These are phyloP conservation scores for Cutaneotrichosporon cavernicola DNA, from an alignment of 1,284 basidiomycete species.

Conservation along the genomic window DNA sequence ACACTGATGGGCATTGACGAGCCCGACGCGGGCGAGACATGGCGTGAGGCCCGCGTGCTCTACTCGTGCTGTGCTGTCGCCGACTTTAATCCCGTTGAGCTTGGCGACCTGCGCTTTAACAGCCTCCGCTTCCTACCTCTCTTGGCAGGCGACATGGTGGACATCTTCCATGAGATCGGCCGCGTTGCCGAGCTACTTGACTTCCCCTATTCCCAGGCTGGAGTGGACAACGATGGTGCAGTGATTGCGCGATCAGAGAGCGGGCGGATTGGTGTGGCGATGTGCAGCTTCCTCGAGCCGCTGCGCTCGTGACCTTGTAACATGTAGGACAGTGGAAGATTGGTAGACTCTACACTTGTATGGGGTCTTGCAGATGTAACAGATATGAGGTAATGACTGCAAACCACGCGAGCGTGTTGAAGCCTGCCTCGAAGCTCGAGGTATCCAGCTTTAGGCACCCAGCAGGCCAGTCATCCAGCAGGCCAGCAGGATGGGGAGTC, in stretches of 20 bases:
- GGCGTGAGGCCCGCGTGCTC: slow-evolving; percentile 41
- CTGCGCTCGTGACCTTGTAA: slow-evolving; percentile 16
- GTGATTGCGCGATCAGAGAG: slow-evolving; percentile 43
- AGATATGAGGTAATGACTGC: not conserved
- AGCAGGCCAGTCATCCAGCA: too few species aligned
- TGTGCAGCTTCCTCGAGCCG: slow-evolving; percentile 53
- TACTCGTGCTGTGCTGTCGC: slow-evolving; percentile 52
- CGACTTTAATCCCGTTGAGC: slow-evolving; percentile 39
- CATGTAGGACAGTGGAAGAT: slow-evolving; percentile 1
- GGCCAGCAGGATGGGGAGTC: too few species aligned
- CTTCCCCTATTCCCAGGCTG: slow-evolving; percentile 51
- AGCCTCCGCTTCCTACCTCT: slow-evolving; percentile 47
- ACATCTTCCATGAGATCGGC: slow-evolving; percentile 52
- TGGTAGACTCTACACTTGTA: not conserved
- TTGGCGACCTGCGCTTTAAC: slow-evolving; percentile 41
- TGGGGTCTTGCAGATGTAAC: not conserved
- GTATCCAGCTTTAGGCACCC: too few species aligned
- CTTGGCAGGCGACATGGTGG: slow-evolving; percentile 45
- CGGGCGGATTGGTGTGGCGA: slow-evolving; percentile 49
- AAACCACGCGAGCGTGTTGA: too few species aligned
- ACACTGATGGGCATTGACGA: slow-evolving; percentile 4
- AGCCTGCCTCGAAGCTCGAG: too few species aligned
- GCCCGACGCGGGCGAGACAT: slow-evolving; percentile 40
- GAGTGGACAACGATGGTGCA: slow-evolving; percentile 53
- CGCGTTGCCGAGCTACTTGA: slow-evolving; percentile 49